Evolutionary conservation across 306 rosid species (phyloP), one percentile per base, ranked within the genome.

Genomic region (Urtica urens): DNA sequence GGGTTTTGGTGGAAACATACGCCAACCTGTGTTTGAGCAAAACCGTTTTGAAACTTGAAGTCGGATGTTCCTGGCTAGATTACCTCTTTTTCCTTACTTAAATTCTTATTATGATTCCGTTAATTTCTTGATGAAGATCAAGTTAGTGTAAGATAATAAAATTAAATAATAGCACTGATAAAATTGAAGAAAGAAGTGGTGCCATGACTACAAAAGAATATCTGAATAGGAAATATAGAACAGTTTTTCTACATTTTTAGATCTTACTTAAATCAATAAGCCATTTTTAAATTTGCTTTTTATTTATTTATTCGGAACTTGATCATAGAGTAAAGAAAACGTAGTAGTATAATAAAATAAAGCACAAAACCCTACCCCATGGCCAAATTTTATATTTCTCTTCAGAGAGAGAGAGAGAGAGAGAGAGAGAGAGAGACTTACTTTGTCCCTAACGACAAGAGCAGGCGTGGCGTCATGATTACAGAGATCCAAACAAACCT

Each of bases 401-500:
- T 7, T 7, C 13, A 8, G 22, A 16, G 44, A 45, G 14, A 41
- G 24, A 13, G 28, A 38, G 21, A 28, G 12, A 46, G 3, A 22
- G 15, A 23, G 15, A 16, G 29, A 10, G 1, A 33, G 14, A 46
- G 7, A 22, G 21, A 21, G 10, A 45, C 87, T 78, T 73, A 85
- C 95, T 18, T 79, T 52, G 48, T 85, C 82, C 74, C 95, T 78
- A 38, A 76, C 93, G 1, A 74, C 84, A 65, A 85, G 84, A 28
- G 87, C 73, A 48, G 95, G 93, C 56, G 59, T 55, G 45, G 93
- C 87, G 69, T 68, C 53, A 66, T 73, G 64, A 64, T 81, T 73
- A 61, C 87, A 81, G 35, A 85, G 95, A 78, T 85, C 95, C 62
- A 85, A 72, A 51, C 95, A 85, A 8, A 81, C 93, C 70, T 85